Evolutionary conservation across 108 stramenopile species (phyloP), one percentile per base, ranked within the genome.

Genomic region (Nitzschia inconspicua): DNA sequence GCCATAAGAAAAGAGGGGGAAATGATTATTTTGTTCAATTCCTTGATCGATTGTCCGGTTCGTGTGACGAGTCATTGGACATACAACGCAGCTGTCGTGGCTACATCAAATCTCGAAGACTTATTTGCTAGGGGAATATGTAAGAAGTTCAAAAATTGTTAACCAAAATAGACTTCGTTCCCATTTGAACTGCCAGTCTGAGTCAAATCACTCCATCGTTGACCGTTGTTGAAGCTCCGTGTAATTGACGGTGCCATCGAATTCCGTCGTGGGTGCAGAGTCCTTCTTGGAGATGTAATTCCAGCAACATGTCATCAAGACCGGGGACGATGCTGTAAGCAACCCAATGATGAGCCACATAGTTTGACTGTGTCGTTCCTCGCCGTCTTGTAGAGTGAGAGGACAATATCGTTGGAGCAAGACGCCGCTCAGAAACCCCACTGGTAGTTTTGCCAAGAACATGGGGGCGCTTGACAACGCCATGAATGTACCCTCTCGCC

Each of bases 301-400:
- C 85, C 85, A 86, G 43, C 64, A 79, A n/a, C 83, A 44, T 7
- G 80, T 82, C 44, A 89, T 57, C 42, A 83, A 36, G 0, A 89
- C 57, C 0, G 88, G 84, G 16, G 77, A 79, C 9, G 70, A 30
- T 11, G 76, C 76, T 10, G 91, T 87, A 23, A 70, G 54, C 26
- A 81, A 57, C 8, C 76, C 83, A 46, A 92, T 83, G 43, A 92
- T 83, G 35, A 83, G 58, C 91, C 91, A 92, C 85, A 92, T 86
- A 6, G 59, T 78, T 65, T 85, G 68, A 43, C 69, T 74, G 30
- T 85, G 68, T 30, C 81, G 51, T 29, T 53, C 72, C 56, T 70
- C 68, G 2, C 82, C 82, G 26, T 79, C 73, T 22, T 57, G 72
- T 2, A 54, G 23, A 2, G 34, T 54, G 24, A 43, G 50, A 0